Conservation (phyloP, 179 eudicot genomes). For the Amaranthus tricolor region DNA sequence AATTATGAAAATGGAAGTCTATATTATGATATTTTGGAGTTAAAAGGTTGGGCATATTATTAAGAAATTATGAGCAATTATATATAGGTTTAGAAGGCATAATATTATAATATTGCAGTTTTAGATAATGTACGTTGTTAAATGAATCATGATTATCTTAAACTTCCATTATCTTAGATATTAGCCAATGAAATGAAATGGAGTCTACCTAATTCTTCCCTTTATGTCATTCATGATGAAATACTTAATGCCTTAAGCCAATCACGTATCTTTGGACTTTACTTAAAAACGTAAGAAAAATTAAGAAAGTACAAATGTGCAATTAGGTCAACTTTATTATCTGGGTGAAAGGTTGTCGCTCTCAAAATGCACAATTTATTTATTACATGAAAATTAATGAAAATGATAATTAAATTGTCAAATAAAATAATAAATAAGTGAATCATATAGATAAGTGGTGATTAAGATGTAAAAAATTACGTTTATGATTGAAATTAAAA, state of each 20-base stretch:
- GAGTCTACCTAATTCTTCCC: conserved; percentile 10
- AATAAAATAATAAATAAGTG: no score
- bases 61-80: no score
- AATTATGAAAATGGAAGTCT: no score
- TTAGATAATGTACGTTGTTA: neutral
- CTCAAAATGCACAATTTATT: neutral
- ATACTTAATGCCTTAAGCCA: conserved; percentile 25
- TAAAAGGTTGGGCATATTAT: no score
- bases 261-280: conserved; percentile 21
- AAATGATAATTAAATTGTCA: no score
- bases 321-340: conserved; percentile 32
- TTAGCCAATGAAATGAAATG: conserved; percentile 10
- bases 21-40: no score
- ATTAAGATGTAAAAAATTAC: no score
- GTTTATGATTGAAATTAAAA: no score
- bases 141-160: neutral
- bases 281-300: conserved; percentile 21
- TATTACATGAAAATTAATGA: no score
- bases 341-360: conserved; percentile 26
- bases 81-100: neutral
- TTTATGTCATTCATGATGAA: conserved; percentile 25
- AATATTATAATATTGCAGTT: neutral
- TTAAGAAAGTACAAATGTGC: conserved; percentile 17
- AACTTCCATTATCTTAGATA: neutral
- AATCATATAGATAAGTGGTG: no score